phyloP scores from a whole-genome alignment of 139 green algal genomes.

The Coelastrella sp. region DNA sequence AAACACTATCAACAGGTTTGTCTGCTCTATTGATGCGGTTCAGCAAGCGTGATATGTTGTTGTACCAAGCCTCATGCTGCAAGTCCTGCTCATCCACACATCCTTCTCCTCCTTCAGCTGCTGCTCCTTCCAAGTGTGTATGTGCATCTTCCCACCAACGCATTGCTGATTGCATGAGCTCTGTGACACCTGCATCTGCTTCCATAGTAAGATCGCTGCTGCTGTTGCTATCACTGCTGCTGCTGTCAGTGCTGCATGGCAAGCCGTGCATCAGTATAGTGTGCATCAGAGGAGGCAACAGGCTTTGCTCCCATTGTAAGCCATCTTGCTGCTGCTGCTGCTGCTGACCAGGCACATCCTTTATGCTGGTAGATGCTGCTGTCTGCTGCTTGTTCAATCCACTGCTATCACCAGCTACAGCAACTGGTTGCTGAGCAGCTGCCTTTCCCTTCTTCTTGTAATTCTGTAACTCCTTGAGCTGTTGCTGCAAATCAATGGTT shows the following conservation, averaged over 20 bases:
- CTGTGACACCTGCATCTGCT: background rate
- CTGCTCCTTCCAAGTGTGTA: background rate
- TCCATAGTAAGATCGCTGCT: background rate
- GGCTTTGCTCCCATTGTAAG: background rate
- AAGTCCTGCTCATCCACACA: too few species aligned
- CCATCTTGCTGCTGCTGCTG: slow-evolving; percentile 5
- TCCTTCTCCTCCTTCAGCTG: background rate
- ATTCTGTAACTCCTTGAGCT: background rate
- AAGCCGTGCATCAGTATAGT: background rate
- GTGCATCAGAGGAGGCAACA: background rate
- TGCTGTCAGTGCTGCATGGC: background rate
- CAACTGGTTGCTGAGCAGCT: background rate
- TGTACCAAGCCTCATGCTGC: too few species aligned
- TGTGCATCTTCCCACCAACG: background rate
- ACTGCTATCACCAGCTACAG: background rate
- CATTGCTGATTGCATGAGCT: too few species aligned
- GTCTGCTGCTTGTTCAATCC: background rate
- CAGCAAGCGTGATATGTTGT: too few species aligned
- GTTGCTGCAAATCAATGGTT: background rate
- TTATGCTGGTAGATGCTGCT: too few species aligned
- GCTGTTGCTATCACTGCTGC: background rate
- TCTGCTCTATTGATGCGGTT: too few species aligned
- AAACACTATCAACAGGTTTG: too few species aligned
- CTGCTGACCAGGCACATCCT: too few species aligned
- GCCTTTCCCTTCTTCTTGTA: background rate